phyloP scores from a whole-genome alignment of 2,329 filamentous ascomycete species.

The Aspergillus cejpii region DNA sequence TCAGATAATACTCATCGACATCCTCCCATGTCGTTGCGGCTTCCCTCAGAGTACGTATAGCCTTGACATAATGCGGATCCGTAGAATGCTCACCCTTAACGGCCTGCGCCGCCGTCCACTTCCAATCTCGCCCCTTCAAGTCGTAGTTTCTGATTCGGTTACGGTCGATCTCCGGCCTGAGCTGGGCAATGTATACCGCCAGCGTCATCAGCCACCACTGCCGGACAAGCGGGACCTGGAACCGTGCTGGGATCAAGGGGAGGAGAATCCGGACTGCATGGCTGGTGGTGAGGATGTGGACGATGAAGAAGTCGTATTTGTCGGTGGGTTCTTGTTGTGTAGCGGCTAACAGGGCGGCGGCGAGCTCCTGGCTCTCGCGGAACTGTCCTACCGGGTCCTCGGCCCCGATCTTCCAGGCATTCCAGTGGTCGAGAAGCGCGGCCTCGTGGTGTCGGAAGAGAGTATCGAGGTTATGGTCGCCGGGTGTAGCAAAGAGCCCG shows the following conservation, averaged over 20 bases:
- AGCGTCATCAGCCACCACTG: conserved; percentile 88
- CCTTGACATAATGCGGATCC: conserved; percentile 85
- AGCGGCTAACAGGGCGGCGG: conserved; percentile 41
- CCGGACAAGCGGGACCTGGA: conserved; percentile 66
- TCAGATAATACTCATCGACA: conserved; percentile 42
- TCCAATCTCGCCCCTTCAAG: conserved; percentile 64
- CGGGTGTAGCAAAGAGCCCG: conserved; percentile 54
- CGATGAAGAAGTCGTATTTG: conserved; percentile 74
- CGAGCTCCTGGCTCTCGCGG: conserved; percentile 57
- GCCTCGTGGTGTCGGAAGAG: conserved; percentile 65
- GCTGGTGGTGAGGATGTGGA: conserved; percentile 74
- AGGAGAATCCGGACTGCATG: conserved; percentile 84
- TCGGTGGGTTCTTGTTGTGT: conserved; percentile 32
- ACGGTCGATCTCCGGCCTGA: conserved; percentile 65
- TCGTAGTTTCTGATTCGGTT: conserved; percentile 56
- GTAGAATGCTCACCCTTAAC: conserved; percentile 60
- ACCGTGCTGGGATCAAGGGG: conserved; percentile 64
- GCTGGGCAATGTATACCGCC: conserved; percentile 67
- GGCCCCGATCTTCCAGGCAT: conserved; percentile 68
- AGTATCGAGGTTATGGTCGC: conserved; percentile 56
- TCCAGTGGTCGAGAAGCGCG: conserved; percentile 80
- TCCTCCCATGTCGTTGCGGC: conserved; percentile 40
- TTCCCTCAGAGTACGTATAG: conserved; percentile 51
- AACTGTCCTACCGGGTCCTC: conserved; percentile 67
- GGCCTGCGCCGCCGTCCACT: conserved; percentile 65